phyloP scores from a whole-genome alignment of 2,329 filamentous ascomycete genomes.

The Penicillium sumatraense region DNA sequence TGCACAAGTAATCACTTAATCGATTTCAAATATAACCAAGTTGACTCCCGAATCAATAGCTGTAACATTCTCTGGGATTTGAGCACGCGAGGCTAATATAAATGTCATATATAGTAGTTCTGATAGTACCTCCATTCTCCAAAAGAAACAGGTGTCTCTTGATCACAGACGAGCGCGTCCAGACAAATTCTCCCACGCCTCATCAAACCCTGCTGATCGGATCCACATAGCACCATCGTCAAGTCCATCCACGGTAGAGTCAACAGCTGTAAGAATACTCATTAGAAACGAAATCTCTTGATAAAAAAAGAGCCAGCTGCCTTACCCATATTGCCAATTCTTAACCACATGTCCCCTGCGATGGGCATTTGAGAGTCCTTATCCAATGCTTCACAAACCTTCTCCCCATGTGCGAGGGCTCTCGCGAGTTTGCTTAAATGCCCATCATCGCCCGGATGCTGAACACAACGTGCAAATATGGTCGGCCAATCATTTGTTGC shows the following conservation, averaged over 20 bases:
- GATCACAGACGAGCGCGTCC: constrained; percentile 27
- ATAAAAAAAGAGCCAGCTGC: neutral
- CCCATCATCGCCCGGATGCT: constrained; percentile 69
- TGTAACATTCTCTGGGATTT: no score
- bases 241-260: constrained; percentile 39
- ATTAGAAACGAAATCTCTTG: constrained; percentile 3
- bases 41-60: no score
- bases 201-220: constrained; percentile 46
- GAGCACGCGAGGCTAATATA: no score
- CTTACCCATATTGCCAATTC: constrained; percentile 51
- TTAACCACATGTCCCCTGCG: constrained; percentile 50
- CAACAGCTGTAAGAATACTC: constrained; percentile 33
- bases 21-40: no score
- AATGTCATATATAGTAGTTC: no score
- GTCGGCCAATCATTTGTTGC: constrained; percentile 56
- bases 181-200: constrained; percentile 43
- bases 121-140: no score
- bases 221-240: constrained; percentile 38
- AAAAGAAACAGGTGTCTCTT: neutral
- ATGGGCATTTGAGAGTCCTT: constrained; percentile 35
- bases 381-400: constrained; percentile 47
- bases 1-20: no score
- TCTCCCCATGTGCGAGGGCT: constrained; percentile 68
- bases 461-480: constrained; percentile 52
- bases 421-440: constrained; percentile 78